Evolutionary conservation across 768 basidiomycete genomes (phyloP).

Genomic region (Pholiota microspora): DNA sequence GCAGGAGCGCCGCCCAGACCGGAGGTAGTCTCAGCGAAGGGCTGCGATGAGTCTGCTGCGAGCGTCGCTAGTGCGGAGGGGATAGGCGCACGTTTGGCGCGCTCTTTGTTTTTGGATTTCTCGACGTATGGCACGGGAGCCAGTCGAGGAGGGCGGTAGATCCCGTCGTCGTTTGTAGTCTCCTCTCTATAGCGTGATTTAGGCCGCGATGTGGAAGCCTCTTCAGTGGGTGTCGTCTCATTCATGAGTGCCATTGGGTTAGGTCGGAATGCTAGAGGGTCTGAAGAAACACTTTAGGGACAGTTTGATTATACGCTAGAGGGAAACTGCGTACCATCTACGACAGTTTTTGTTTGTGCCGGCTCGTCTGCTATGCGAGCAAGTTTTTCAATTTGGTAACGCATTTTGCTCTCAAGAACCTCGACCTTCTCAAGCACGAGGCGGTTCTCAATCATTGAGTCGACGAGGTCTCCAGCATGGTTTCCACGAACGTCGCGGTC

Average conservation of each 20-base stretch:
- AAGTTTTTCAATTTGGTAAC: conserved; percentile 95
- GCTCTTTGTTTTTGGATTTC: conserved; percentile 43
- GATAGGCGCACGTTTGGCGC: conserved; percentile 50
- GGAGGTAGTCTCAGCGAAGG: conserved; percentile 68
- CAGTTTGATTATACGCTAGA: neutral
- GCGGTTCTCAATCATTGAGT: conserved; percentile 75
- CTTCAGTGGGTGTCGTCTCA: conserved; percentile 34
- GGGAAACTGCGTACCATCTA: conserved; percentile 52
- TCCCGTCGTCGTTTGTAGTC: conserved; percentile 35
- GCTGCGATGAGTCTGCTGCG: conserved; percentile 65
- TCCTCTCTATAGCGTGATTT: conserved; percentile 16
- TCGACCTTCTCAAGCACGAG: conserved; percentile 88
- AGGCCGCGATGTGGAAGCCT: conserved; percentile 25
- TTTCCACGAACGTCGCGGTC: conserved; percentile 55
- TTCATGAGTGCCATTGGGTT: conserved; percentile 76
- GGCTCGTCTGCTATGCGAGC: conserved; percentile 72
- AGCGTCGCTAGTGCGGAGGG: conserved; percentile 67
- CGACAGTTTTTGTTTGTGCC: conserved; percentile 35
- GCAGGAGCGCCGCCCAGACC: conserved; percentile 66
- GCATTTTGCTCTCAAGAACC: conserved; percentile 81
- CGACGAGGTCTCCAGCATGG: conserved; percentile 72
- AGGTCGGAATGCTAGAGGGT: conserved; percentile 89
- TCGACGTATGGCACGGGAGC: conserved; percentile 84
- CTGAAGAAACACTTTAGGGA: conserved; percentile 41
- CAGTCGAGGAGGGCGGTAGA: conserved; percentile 85